A percentile compares a stretch with the other conserved stretches of the same genome.
phyloP scores from a whole-genome alignment of 257 asterid genomes.

The Sherardia arvensis region DNA sequence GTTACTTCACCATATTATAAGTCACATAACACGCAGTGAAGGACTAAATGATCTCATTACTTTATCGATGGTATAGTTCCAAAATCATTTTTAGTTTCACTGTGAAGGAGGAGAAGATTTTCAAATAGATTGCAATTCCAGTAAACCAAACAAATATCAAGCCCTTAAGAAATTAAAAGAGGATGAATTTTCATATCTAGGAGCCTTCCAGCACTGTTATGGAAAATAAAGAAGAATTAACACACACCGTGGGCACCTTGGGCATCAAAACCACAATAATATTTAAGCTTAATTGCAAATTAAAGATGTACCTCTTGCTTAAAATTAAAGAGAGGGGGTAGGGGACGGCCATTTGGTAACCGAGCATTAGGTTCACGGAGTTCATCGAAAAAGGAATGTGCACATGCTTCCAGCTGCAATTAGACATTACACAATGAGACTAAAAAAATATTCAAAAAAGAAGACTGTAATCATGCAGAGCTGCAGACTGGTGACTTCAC shows the following conservation, averaged over 20 bases:
- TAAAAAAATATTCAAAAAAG: not conserved
- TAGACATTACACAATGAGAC: slow-evolving; percentile 14
- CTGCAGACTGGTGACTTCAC: not conserved
- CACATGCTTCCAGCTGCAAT: slow-evolving; percentile 77
- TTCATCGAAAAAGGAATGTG: slow-evolving; percentile 93
- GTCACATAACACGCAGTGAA: not conserved
- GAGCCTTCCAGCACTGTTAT: not conserved
- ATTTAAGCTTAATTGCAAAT: not conserved
- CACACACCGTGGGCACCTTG: not conserved
- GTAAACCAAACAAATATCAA: too few relatives aligned
- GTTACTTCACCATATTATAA: not conserved
- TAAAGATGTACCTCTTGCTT: slow-evolving; percentile 63
- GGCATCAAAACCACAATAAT: not conserved
- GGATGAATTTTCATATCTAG: not conserved
- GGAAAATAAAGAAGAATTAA: not conserved
- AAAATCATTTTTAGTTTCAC: not conserved
- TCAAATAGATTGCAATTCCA: not conserved
- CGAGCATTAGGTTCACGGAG: slow-evolving; percentile 86
- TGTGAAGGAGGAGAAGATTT: not conserved
- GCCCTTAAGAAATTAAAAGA: too few relatives aligned
- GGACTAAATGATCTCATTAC: not conserved
- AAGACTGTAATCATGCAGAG: not conserved
- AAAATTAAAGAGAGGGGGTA: slow-evolving; percentile 84
- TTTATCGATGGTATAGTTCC: not conserved
- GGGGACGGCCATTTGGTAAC: slow-evolving; percentile 77